Evolutionary conservation across 192 early-diverging fungal species (phyloP), one percentile per base, ranked within the genome.

Genomic region (Podila verticillata): DNA sequence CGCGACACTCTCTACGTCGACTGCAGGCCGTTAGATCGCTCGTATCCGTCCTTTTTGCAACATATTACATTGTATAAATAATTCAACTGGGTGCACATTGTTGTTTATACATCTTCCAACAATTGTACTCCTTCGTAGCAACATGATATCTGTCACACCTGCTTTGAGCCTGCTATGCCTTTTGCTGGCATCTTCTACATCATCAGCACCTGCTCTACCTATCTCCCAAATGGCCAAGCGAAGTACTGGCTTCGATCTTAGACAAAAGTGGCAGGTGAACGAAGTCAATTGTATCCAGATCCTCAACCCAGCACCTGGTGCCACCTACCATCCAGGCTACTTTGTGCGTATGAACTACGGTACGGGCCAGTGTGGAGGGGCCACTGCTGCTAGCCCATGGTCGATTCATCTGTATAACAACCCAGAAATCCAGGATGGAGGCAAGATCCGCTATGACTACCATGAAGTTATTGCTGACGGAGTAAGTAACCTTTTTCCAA

Each of bases 371-470:
- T 75, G 73, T 35, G 29, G 60, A 19, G 73, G 61, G 6, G 48
- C 54, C 5, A 31, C 58, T 19, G 63, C 56, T 31, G 34, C 63
- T 19, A 57, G 44, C 1, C 74, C 74, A 35, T 77, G 66, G 74
- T 58, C 66, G 0, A 77, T 77, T 32, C 74, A 77, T 51, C 30
- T 77, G 5, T 77, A 77, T 19, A 77, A 77, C 32, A 77, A 77
- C 26, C 74, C 68, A 15, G 67, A 77, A 13, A 70, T 77, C 26
- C 39, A 70, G 15, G 34, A 13, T 2, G 47, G 26, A 2, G 68
- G 57, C 3, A 65, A 56, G 20, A 30, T 77, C 24, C 34, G 67
- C 2, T 77, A 48, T 44, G 75, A 78, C 36, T 71, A 61, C 29
- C 68, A 70, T 28, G 68, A 78, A 63, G 68, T 78, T n/a, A 63